A percentile compares a stretch with the other conserved stretches of the same genome.
Conservation (phyloP, 371 early-diverging fungal species). For the Apophysomyces sp. region DNA sequence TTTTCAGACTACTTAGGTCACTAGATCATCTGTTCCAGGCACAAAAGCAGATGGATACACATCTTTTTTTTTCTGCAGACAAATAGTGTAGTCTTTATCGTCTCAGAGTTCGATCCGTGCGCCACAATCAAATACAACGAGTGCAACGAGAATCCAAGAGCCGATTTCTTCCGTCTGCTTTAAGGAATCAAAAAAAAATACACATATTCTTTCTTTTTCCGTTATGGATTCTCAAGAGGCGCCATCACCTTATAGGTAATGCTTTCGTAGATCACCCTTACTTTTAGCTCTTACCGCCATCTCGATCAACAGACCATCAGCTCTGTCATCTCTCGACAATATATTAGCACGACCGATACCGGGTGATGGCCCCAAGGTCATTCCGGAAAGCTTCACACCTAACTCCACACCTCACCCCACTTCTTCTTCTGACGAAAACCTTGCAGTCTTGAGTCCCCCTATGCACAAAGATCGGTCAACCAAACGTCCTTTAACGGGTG, state of each 20-base stretch:
- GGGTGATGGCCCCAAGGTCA: background rate
- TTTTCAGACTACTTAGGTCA: background rate
- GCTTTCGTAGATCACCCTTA: background rate
- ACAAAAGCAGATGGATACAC: background rate
- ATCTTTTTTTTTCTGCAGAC: background rate
- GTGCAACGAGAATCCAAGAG: background rate
- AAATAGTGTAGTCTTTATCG: background rate
- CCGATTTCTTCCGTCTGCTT: constrained; percentile 2
- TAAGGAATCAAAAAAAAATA: constrained; percentile 2
- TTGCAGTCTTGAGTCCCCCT: too few species aligned
- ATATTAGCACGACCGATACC: background rate
- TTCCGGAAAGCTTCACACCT: too few species aligned
- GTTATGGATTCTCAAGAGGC: background rate
- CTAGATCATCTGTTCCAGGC: background rate
- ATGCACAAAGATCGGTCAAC: background rate
- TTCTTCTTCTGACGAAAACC: background rate
- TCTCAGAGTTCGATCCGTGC: background rate
- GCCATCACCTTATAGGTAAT: background rate
- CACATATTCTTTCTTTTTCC: background rate
- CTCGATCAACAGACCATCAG: background rate
- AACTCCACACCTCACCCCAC: background rate
- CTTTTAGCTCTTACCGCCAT: background rate
- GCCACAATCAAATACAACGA: background rate
- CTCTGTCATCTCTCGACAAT: background rate
- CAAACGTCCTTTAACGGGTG: constrained; percentile 22